Evolutionary conservation across 1,139 yeast genomes (phyloP).

Genomic region (Yamadazyma dushanensis): DNA sequence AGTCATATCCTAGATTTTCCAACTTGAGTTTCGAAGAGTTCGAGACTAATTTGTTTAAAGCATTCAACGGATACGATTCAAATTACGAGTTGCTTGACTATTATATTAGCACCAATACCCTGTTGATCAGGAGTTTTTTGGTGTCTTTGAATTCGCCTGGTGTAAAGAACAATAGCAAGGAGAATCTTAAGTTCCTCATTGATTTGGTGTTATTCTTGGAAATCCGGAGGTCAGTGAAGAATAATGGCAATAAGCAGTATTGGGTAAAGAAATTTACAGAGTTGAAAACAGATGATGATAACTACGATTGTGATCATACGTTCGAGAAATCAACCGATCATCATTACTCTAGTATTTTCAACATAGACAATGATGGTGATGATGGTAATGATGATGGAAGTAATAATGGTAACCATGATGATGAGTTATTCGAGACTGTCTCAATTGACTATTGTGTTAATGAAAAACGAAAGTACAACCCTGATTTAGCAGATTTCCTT

Average conservation of each 20-base stretch:
- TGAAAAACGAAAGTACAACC: conserved; percentile 11
- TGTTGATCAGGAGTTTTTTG: conserved; percentile 10
- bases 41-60: conserved; percentile 15
- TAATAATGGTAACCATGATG: conserved; percentile 8
- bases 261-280: conserved; percentile 22
- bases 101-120: conserved; percentile 8
- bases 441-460: conserved; percentile 14
- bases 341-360: conserved; percentile 23
- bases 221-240: conserved; percentile 19
- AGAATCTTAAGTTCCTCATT: conserved; percentile 28
- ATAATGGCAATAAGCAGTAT: conserved; percentile 21
- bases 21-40: conserved; percentile 10
- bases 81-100: conserved; percentile 11
- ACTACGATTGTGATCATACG: conserved; percentile 3
- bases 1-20: not conserved
- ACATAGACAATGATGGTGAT: conserved; percentile 15
- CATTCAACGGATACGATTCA: conserved; percentile 13
- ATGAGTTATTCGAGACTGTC: conserved; percentile 14
- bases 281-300: conserved; percentile 1
- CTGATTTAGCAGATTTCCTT: conserved; percentile 13
- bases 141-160: conserved; percentile 17
- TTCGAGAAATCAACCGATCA: conserved; percentile 17
- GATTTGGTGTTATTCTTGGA: conserved; percentile 27
- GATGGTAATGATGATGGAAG: conserved; percentile 10
- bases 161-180: conserved; percentile 25